Conservation (phyloP, 139 green algal genomes). For the Asterochloris erici region DNA sequence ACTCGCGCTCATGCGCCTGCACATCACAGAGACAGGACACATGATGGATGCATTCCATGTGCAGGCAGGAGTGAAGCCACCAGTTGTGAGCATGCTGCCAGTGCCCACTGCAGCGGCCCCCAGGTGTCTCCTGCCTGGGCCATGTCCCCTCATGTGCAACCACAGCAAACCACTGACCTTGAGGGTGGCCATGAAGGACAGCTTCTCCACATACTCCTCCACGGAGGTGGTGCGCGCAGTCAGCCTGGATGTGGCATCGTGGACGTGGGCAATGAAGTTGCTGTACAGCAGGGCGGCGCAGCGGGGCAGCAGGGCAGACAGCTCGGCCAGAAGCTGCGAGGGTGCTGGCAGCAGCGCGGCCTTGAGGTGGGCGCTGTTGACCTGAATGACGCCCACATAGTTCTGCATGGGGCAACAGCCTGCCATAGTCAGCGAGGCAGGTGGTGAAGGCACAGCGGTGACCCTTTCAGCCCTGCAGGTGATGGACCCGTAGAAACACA, state of each 20-base stretch:
- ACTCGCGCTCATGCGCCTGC: conserved; percentile 21
- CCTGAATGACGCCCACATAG: conserved; percentile 33
- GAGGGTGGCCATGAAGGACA: conserved; percentile 50
- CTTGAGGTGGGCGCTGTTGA: conserved; percentile 47
- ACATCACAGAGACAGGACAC: background rate
- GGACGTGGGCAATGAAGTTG: conserved; percentile 60
- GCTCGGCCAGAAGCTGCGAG: conserved; percentile 41
- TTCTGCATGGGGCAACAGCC: conserved; percentile 20
- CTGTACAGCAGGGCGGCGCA: conserved; percentile 56
- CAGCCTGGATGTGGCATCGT: conserved; percentile 50
- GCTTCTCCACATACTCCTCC: conserved; percentile 77
- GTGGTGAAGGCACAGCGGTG: no score
- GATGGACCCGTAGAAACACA: no score
- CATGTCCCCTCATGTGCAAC: background rate
- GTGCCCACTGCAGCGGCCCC: background rate
- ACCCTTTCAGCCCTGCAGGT: no score
- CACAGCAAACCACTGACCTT: conserved; percentile 27
- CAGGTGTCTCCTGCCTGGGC: no score
- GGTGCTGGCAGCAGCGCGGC: conserved; percentile 60
- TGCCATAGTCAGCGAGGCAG: no score
- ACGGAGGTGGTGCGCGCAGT: conserved; percentile 33
- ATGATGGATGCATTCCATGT: no score
- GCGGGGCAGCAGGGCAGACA: conserved; percentile 54
- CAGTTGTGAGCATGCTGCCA: background rate
- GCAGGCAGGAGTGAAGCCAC: background rate